Conservation (phyloP, 345 rosid genomes). For the Eucalyptus regnans region DNA sequence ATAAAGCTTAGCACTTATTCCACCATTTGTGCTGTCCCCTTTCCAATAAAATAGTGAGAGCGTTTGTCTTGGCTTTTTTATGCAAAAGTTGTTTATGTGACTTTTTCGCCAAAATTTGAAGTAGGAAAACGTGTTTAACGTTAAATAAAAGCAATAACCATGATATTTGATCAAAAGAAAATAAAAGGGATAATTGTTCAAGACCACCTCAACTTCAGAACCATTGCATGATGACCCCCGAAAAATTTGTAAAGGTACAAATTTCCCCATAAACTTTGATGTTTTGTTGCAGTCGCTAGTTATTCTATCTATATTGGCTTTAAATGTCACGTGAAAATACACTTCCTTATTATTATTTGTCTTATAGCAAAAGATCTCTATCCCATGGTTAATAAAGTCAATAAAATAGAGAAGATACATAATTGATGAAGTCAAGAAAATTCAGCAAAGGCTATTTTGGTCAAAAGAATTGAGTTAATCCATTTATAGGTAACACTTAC, state of each 20-base stretch:
- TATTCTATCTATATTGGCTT: not conserved
- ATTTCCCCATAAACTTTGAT: not conserved
- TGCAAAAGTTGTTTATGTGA: no score
- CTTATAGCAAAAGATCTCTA: not conserved
- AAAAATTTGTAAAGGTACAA: no score
- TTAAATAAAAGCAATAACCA: not conserved
- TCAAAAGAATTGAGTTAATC: not conserved
- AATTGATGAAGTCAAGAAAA: not conserved
- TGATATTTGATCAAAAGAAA: not conserved
- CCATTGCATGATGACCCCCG: not conserved
- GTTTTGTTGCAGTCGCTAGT: not conserved
- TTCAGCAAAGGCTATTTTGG: not conserved
- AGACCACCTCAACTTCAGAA: not conserved
- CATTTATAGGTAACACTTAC: not conserved
- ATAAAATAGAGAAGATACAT: not conserved
- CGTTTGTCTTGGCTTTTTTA: no score
- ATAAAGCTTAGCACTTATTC: not conserved
- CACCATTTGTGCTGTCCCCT: not conserved
- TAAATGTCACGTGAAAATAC: not conserved
- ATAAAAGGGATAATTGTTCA: not conserved
- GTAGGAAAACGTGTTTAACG: not conserved
- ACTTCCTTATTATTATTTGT: not conserved
- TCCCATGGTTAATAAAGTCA: not conserved
- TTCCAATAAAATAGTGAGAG: not conserved
- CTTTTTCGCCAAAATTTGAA: not conserved